These are phyloP conservation scores for Primulina huaijiensis DNA, from an alignment of 257 asterid genomes.

Conservation along the genomic window DNA sequence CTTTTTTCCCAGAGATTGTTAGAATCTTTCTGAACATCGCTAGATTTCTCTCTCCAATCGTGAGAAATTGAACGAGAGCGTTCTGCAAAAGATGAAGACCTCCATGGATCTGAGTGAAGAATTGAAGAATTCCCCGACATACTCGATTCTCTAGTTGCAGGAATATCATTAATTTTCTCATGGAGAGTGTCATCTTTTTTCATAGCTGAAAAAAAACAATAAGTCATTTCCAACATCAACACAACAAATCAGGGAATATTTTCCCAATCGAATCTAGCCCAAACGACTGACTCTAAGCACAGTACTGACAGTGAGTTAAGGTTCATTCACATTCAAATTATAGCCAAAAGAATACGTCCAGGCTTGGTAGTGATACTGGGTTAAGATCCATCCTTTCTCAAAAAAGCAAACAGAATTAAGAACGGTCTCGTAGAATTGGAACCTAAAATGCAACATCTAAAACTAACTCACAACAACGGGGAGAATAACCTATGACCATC, in stretches of 20 bases:
- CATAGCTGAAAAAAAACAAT: constrained; percentile 34
- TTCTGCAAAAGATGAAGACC: constrained; percentile 64
- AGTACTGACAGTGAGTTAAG: background rate
- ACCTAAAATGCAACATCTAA: constrained; percentile 9
- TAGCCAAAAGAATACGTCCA: background rate
- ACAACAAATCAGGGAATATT: background rate
- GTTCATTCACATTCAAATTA: background rate
- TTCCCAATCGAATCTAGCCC: background rate
- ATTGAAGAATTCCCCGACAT: constrained; percentile 38
- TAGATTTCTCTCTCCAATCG: constrained; percentile 51
- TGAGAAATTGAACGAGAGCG: constrained; percentile 41
- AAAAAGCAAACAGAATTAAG: background rate
- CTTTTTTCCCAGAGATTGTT: constrained; percentile 42
- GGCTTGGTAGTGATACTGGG: background rate
- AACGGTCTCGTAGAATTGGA: constrained; percentile 6
- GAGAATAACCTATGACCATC: background rate
- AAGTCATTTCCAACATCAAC: constrained; percentile 9
- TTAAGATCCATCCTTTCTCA: background rate
- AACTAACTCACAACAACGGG: background rate
- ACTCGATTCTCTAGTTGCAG: constrained; percentile 33
- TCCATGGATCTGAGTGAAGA: constrained; percentile 53
- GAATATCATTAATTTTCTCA: constrained; percentile 34
- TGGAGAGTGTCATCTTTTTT: constrained; percentile 37
- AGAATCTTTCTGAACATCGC: constrained; percentile 47
- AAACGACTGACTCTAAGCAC: background rate